Evolutionary conservation across 768 basidiomycete genomes (phyloP), one percentile per base, ranked within the genome.

Genomic region (Holtermanniella nyarrowii): DNA sequence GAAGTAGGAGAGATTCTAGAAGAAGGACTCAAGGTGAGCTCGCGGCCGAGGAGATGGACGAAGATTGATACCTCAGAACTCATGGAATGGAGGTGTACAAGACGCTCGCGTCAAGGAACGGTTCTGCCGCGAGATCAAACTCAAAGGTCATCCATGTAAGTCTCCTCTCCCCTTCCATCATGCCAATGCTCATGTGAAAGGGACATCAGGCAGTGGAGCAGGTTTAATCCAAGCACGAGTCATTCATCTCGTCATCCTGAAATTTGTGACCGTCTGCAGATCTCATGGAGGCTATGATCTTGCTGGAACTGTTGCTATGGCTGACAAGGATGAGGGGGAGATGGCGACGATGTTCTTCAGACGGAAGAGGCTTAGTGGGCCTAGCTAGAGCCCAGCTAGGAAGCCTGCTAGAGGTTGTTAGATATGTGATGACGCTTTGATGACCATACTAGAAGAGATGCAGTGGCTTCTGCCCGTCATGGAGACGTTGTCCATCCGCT

Each of bases 241-340:
- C 46, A 66, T 66, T 31, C 65, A 66, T 26, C 49, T 66, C 23
- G 59, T 56, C 16, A 66, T 66, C 42, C 57, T 63, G 55, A 63
- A 66, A 48, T 22, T 41, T 21, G 58, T 63, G 42, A 66, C 65
- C 3, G 58, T 58, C 24, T 53, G 49, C 40, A 21, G 43, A 24
- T 46, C 45, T 5, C 31, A 37, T 37, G 31, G 31, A 7, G 62
- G 62, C 14, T 66, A 66, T 48, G 65, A 66, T 42, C 62, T 61
- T 39, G 62, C 63, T 16, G 62, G 62, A 4, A 56, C 52, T 26
- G 57, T 66, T 21, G 62, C 63, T 37, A 66, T 63, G 65, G 56
- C 59, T 20, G 65, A 66, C 47, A 53, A 41, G 44, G 65, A 66
- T 22, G 65, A 66, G 42, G 62, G 54, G 1, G 62, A 66, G 44